Evolutionary conservation across 345 rosid genomes (phyloP).

Genomic region (Streptanthus diversifolius): DNA sequence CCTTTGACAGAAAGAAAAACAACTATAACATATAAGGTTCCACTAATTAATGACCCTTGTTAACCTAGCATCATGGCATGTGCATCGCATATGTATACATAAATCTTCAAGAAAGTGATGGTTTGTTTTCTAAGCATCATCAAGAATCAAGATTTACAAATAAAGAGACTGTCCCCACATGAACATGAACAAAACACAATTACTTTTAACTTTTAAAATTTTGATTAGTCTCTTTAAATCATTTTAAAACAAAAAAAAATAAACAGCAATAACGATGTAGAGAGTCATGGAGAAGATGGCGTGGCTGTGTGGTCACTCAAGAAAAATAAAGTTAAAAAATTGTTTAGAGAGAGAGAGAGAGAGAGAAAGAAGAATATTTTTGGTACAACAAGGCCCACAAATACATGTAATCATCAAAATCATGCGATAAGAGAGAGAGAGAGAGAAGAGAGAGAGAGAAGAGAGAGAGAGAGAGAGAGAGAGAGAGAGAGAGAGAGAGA

Average conservation of each 20-base stretch:
- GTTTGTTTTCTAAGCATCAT: constrained; percentile 33
- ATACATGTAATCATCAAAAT: constrained; percentile 43
- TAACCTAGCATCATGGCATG: constrained; percentile 4
- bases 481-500: constrained; percentile 48
- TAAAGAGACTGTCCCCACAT: constrained; percentile 21
- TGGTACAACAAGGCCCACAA: constrained; percentile 36
- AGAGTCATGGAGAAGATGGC: constrained; percentile 24
- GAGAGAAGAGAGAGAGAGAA: not conserved
- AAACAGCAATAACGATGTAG: constrained; percentile 29
- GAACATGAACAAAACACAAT: constrained; percentile 14
- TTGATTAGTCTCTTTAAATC: constrained; percentile 9
- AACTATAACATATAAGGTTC: constrained; percentile 6
- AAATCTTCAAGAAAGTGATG: constrained; percentile 28
- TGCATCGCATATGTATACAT: not conserved
- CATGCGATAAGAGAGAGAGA: constrained; percentile 32
- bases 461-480: constrained; percentile 22
- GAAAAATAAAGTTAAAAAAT: constrained; percentile 6
- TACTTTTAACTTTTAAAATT: constrained; percentile 19
- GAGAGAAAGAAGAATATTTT: constrained; percentile 7
- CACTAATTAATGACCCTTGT: not conserved
- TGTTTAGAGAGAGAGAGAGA: constrained; percentile 18
- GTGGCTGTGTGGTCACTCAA: constrained; percentile 38
- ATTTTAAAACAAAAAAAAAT: not conserved
- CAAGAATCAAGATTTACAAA: constrained; percentile 17
- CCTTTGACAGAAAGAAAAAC: not conserved